Base-by-base conservation (phyloP, 257 asterid species). In the Fraxinus americana region DNA sequence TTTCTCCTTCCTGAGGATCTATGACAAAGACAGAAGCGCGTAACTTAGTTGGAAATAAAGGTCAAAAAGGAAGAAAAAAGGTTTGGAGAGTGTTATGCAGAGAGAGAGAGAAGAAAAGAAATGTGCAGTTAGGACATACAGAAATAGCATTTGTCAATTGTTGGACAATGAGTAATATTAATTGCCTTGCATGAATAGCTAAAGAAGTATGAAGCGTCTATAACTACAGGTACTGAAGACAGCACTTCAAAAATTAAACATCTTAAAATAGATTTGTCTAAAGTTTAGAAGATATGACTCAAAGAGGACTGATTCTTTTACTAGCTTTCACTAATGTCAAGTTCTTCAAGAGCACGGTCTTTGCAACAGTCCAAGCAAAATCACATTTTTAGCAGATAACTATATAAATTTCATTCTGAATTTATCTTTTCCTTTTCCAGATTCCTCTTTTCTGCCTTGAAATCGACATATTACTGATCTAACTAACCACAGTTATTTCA, bases 1-100 rank as follows among this genome's bases (percentile, higher is more conserved):
- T 90, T 83, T 95, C 98, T 79, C 98, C 98, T 79, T 84, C 90
- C 78, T 89, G 98, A 77, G 99, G 99, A 89, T 93, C 99, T 95
- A 73, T 21, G 73, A 72, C 32, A 79, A 79, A 78, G 34, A 78
- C 41, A 35, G 35, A 76, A 77, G 9, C 23, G 52, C 32, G 75
- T 36, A 65, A 57, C 75, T 79, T 74, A 76, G 81, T 71, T 41
- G 69, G 25, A 43, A 74, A 29, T 36, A 52, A 43, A 32, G n/a
- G 8, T 32, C 23, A 45, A 52, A 67, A 73, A 43, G 35, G 57
- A 41, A 7, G 10, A 67, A 48, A 23, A 35, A 66, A 83, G 69
- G 35, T 25, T 63, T 50, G 52, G 68, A 48, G 38, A 19, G 36
- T 13, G 41, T 38, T 36, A 34, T 10, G 43, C 34, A 54, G 10